Percentiles rank a stretch among this genome's conserved stretches.
Conservation (phyloP, 176 grass and related monocot genomes). For the Carex kokanica region DNA sequence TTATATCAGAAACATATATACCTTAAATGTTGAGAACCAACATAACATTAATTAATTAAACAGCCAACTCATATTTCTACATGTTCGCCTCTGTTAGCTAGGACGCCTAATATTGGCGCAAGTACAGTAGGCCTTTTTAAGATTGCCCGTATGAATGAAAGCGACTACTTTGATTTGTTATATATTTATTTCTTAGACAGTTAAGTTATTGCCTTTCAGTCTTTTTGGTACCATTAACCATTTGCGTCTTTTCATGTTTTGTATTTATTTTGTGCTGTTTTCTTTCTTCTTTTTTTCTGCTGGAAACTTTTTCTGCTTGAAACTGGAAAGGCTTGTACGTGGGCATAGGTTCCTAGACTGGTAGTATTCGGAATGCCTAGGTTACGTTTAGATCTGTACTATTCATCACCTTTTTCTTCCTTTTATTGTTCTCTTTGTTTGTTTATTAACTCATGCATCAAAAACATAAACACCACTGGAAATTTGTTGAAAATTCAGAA, state of each 20-base stretch:
- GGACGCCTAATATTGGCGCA: neutral
- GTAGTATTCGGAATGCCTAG: neutral
- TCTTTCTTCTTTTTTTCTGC: neutral
- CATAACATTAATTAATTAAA: conserved; percentile 15
- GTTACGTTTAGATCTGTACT: neutral
- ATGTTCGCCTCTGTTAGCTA: neutral
- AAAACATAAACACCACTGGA: neutral
- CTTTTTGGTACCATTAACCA: neutral
- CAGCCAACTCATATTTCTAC: neutral
- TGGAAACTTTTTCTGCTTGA: neutral
- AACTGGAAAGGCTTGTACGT: neutral
- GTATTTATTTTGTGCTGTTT: conserved; percentile 2
- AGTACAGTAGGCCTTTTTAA: neutral
- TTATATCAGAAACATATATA: too few species aligned
- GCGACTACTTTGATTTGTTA: neutral
- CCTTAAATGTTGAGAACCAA: neutral
- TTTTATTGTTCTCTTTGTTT: neutral
- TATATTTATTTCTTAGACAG: neutral
- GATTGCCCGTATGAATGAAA: neutral
- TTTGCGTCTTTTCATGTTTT: conserved; percentile 1
- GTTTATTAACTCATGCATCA: neutral
- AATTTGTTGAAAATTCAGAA: neutral
- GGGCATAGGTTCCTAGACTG: neutral
- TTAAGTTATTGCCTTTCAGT: conserved; percentile 4
- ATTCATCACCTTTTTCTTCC: neutral